phyloP scores from a whole-genome alignment of 352 stramenopile genomes.

The Globisporangium viniferum region DNA sequence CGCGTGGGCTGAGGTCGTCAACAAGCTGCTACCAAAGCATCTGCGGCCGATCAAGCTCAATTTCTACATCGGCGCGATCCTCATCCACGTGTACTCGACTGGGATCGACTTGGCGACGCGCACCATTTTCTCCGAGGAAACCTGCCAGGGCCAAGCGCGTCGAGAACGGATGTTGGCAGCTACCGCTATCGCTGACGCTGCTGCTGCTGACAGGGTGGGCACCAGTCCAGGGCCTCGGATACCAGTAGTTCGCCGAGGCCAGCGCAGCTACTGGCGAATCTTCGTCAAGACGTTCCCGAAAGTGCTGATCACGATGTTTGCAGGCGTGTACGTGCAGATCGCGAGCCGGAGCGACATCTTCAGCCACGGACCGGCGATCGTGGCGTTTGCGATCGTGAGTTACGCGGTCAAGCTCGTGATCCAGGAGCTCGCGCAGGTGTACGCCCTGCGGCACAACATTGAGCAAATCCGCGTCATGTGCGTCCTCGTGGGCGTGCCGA shows the following conservation, averaged over 20 bases:
- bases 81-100: background rate
- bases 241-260: background rate
- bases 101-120: background rate
- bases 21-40: background rate
- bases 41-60: constrained; percentile 1
- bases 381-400: constrained; percentile 9
- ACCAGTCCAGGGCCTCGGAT: background rate
- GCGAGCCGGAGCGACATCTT: background rate
- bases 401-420: constrained; percentile 7
- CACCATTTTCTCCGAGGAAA: constrained; percentile 7
- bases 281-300: background rate
- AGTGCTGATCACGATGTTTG: background rate
- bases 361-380: background rate
- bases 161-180: background rate
- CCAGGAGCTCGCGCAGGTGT: constrained; percentile 11
- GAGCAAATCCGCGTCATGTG: constrained; percentile 13
- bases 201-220: background rate
- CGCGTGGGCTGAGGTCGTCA: constrained; percentile 18
- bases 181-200: background rate
- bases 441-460: background rate
- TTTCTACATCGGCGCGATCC: background rate
- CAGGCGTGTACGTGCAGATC: constrained; percentile 7
- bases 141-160: background rate
- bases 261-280: background rate
- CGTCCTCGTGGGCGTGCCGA: constrained; percentile 14